Evolutionary conservation across 768 basidiomycete genomes (phyloP), one percentile per base, ranked within the genome.

Genomic region (Leccinum variicolor): DNA sequence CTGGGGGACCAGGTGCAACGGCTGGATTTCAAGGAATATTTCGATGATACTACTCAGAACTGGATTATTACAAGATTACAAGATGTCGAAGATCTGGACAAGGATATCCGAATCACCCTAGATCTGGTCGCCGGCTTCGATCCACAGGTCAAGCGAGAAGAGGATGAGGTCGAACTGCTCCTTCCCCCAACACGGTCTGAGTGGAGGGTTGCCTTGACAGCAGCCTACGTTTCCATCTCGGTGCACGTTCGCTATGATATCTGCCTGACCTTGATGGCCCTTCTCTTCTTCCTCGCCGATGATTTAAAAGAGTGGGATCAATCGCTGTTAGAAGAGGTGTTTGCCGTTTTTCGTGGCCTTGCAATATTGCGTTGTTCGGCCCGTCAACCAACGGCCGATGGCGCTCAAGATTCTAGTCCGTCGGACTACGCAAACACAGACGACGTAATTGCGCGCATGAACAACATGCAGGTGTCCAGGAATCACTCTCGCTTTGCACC

Each of bases 271-370:
- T 73, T 93, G 47, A 73, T 90, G 52, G 79, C 80, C 23, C 71
- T 92, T 26, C 77, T 92, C 17, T 86, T 90, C 68, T 90, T 90
- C 75, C 76, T 89, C 52, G 78, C 83, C 7, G 83, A 86, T 25
- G 81, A 85, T 39, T 72, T 87, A n/a, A 73, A 75, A 34, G 73
- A 76, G 33, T 88, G 87, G 84, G 84, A 87, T 65, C 82, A 83
- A 17, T 74, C 84, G 21, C 65, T 90, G 26, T 70, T 89, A 49
- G 84, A 83, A 9, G 89, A 92, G 67, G 81, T 90, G 23, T 86
- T 92, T 69, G 87, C 88, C 8, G 84, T 92, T 26, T 91, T 88
- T 63, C 81, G 90, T n/a, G 89, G 88, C 14, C 74, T 89, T 23
- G 84, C 87, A 23, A 87, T 90, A 77, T 75, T 91, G 19, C 86